Evolutionary conservation across 352 stramenopile species (phyloP), one percentile per base, ranked within the genome.

Genomic region (Globisporangium echinulatum): DNA sequence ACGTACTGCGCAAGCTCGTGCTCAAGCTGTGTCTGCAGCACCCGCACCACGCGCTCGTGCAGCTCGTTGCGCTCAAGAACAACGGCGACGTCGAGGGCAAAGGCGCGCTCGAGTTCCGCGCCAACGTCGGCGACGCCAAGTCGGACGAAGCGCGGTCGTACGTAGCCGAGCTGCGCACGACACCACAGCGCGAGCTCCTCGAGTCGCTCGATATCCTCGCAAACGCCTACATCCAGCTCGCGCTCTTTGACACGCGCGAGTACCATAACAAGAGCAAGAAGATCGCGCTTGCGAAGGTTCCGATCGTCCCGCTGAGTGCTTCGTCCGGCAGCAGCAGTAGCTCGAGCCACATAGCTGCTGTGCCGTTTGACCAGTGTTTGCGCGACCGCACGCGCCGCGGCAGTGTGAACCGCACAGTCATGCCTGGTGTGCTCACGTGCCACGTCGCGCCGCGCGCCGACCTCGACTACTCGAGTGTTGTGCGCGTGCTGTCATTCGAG

Each of bases 21-120:
- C 64, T 96, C 11, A 95, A 92, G 51, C 79, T 99, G 59, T 97
- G 94, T 59, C 72, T 77, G 11, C 89, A 99, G 38, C 96, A 99
- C 60, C 97, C 97, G 15, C 97, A 99, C 59, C 96, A 99, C 71
- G 94, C 94, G 3, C 69, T 99, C 40, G 72, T 98, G 42, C 94
- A 99, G 59, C 70, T 99, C 1, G 77, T 99, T 15, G 93, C 97
- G 7, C 71, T 99, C 2, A 91, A 95, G 38, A 98, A 99, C 67
- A 96, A 94, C 47, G 86, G 87, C 19, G 79, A 94, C 17, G 81
- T 97, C 47, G 90, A 95, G 57, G 82, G 79, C 10, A 91, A 87
- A 70, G 83, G 84, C 1, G 82, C 83, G 7, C 38, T 77, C 1
- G 77, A 90, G 60, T 96, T 94, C 58, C 82, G 84, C 6, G 68